phyloP scores from a whole-genome alignment of 768 basidiomycete species.

The Cyathus striatus region DNA sequence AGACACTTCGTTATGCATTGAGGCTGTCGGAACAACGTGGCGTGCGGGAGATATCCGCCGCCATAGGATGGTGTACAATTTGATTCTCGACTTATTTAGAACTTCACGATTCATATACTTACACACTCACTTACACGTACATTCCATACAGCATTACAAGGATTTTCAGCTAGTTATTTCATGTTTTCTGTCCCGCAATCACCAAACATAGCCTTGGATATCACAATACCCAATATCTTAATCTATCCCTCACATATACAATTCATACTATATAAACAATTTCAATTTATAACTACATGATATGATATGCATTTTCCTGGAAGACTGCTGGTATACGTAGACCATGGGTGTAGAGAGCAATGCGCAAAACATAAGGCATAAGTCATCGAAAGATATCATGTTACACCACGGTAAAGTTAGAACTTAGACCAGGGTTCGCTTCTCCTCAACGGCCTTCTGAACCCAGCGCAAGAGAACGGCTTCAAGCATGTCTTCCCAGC shows the following conservation, averaged over 20 bases:
- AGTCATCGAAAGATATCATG: not conserved
- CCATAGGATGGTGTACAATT: conserved; percentile 58
- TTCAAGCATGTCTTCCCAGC: conserved; percentile 83
- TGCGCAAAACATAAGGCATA: not conserved
- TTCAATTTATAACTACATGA: not conserved
- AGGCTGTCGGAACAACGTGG: conserved; percentile 54
- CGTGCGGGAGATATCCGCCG: conserved; percentile 56
- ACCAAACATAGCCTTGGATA: too few relatives aligned
- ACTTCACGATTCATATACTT: not conserved
- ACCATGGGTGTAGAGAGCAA: not conserved
- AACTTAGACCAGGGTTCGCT: conserved; percentile 28
- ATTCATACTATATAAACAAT: too few relatives aligned
- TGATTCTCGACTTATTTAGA: not conserved
- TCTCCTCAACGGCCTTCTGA: conserved; percentile 62
- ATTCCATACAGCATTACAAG: not conserved
- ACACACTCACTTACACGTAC: not conserved
- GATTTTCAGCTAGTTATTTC: too few relatives aligned
- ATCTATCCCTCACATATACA: too few relatives aligned
- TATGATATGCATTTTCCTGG: not conserved
- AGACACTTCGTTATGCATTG: conserved; percentile 71
- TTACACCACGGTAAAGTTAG: not conserved
- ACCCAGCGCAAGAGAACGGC: conserved; percentile 60
- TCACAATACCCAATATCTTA: too few relatives aligned
- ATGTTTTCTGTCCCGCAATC: too few relatives aligned
- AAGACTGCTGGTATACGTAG: not conserved